Base-by-base conservation (phyloP, 495 filamentous ascomycete genomes). In the Ascodesmis nigricans region DNA sequence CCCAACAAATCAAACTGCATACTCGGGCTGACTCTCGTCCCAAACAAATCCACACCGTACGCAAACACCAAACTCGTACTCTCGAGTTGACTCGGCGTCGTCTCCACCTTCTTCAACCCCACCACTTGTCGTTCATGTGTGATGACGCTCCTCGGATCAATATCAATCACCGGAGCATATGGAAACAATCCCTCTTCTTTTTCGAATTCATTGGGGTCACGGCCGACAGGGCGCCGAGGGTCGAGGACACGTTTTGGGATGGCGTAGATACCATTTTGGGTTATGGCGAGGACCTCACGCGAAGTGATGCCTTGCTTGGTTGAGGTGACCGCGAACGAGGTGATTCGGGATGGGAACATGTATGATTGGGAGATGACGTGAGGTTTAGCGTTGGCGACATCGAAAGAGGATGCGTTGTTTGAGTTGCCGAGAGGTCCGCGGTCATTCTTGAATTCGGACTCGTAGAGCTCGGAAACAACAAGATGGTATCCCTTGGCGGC, bases 241-340 rank as follows among this genome's bases (percentile, higher is more conserved):
- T 93, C 81, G 33, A 93, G 64, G 27, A 78, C 51, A 3, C 62
- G 54, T 25, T 78, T 72, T 10, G 87, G 83, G 35, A 97, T 75
- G 17, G 67, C 73, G 33, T 81, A 57, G 37, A 97, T 70, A 21
- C 75, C 59, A 21, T 63, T 59, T 5, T 78, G 68, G 5, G 91
- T 60, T 25, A 72, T 69, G 32, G 75, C 81, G 21, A 97, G 65
- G 3, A 97, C 61, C 39, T 81, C 72, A 13, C 78, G 73, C 16
- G 69, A 71, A 3, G 80, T 87, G 55, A 97, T 93, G 10, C 87
- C 84, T 59, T 97, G 87, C 21, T 76, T 69, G 4, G 87, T 97
- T 50, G 78, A 68, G 5, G 83, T 90, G 13, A 90, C 76, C 3
- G 75, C 63, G 52, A 95, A 70, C 31, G 75, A 66, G 19, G 71